Percentiles rank a stretch among this genome's conserved stretches.
Conservation (phyloP, 306 rosid genomes). For the Begonia fuchsioides region DNA sequence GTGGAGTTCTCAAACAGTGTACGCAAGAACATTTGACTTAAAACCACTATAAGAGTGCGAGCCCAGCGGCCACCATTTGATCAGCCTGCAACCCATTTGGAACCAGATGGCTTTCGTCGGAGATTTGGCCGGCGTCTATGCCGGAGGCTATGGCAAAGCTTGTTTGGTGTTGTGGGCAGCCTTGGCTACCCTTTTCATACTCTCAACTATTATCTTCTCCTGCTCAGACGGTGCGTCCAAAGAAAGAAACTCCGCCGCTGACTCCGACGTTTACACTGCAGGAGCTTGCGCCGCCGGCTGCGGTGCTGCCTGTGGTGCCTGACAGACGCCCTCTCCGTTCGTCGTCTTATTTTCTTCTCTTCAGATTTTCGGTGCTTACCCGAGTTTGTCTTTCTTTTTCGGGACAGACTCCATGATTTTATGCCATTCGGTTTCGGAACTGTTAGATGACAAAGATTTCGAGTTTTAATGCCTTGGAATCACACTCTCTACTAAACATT, state of each 20-base stretch:
- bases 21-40: too few species aligned
- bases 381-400: not conserved
- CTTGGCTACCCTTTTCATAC: conserved; percentile 28
- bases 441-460: too few species aligned
- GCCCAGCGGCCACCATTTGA: too few species aligned
- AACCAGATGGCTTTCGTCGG: conserved; percentile 54
- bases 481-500: too few species aligned
- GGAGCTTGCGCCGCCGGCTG: conserved; percentile 44
- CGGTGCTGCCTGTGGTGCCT: conserved; percentile 58
- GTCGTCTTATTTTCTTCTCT: not conserved
- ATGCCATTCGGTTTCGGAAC: too few species aligned
- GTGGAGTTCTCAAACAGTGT: too few species aligned
- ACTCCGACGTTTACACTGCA: conserved; percentile 31
- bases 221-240: conserved; percentile 48
- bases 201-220: conserved; percentile 41
- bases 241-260: conserved; percentile 27
- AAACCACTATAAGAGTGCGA: too few species aligned
- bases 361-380: too few species aligned
- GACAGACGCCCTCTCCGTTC: conserved; percentile 1
- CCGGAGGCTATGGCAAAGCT: conserved; percentile 12
- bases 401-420: not conserved
- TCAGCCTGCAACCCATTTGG: not conserved
- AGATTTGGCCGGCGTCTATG: conserved; percentile 18
- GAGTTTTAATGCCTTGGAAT: too few species aligned
- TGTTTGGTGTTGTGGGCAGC: conserved; percentile 22